Conservation (phyloP, 2,329 filamentous ascomycete genomes). For the Karstenula rhodostoma region DNA sequence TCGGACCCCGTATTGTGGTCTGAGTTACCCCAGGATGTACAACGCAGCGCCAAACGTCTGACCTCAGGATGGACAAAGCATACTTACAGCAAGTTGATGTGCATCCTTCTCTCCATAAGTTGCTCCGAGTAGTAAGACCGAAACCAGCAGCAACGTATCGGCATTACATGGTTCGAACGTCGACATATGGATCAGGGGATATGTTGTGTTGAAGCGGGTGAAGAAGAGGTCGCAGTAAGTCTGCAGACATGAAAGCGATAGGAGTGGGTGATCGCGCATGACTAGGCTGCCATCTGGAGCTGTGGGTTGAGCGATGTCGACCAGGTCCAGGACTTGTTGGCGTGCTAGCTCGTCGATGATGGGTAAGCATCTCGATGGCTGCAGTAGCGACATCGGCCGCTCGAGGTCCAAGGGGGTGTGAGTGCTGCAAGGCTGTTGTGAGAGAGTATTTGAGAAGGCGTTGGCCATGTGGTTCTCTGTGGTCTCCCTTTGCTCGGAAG, state of each 20-base stretch:
- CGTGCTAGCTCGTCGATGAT: conserved; percentile 54
- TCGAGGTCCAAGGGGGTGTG: conserved; percentile 31
- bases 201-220: conserved; percentile 66
- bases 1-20: not conserved
- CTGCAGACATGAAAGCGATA: conserved; percentile 62
- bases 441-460: not conserved
- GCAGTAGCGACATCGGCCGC: conserved; percentile 45
- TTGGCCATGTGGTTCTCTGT: not conserved
- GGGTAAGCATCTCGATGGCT: conserved; percentile 40
- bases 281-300: conserved; percentile 59
- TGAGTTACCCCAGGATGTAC: not conserved
- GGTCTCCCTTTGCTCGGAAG: not conserved
- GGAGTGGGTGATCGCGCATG: conserved; percentile 59
- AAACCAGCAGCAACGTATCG: conserved; percentile 62
- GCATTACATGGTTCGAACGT: conserved; percentile 62
- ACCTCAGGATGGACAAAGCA: not conserved
- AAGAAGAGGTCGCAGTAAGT: conserved; percentile 68
- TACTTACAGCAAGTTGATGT: conserved; percentile 63
- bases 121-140: conserved; percentile 67
- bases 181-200: conserved; percentile 66
- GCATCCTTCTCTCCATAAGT: conserved; percentile 67
- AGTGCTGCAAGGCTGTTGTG: not conserved
- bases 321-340: conserved; percentile 57
- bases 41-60: not conserved
- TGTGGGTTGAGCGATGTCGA: conserved; percentile 59